These are phyloP conservation scores for Gymnopilus junonius DNA, from an alignment of 768 basidiomycete species.

Conservation along the genomic window DNA sequence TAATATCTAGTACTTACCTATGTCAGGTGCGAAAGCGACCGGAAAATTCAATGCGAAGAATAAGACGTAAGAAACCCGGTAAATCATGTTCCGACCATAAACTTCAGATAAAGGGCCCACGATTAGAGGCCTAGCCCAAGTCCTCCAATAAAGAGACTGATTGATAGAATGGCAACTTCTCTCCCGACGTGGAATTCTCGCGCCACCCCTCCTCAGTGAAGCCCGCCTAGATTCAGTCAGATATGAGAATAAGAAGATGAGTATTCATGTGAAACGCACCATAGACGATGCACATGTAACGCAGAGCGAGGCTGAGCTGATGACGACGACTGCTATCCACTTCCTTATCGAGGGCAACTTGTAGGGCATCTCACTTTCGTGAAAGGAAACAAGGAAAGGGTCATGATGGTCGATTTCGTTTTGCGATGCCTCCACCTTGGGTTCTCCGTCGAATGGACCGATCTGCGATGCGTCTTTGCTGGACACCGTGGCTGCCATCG, in stretches of 20 bases:
- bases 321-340: conserved; percentile 52
- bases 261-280: conserved; percentile 35
- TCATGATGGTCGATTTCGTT: neutral
- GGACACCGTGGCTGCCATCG: neutral
- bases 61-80: conserved; percentile 59
- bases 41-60: conserved; percentile 73
- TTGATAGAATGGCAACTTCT: conserved; percentile 53
- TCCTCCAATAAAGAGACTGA: conserved; percentile 64
- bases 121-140: conserved; percentile 58
- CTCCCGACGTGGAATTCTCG: conserved; percentile 50
- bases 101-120: conserved; percentile 59
- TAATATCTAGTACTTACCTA: conserved; percentile 43
- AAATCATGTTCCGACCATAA: conserved; percentile 68
- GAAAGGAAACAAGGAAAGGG: conserved; percentile 39
- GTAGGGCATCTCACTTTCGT: conserved; percentile 47
- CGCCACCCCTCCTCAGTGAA: conserved; percentile 65
- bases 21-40: conserved; percentile 73
- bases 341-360: conserved; percentile 42
- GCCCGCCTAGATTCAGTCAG: conserved; percentile 44
- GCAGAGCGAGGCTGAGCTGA: conserved; percentile 51
- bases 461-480: neutral
- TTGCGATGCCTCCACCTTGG: neutral
- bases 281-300: conserved; percentile 61
- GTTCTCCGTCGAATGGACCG: neutral
- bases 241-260: neutral